Base-by-base conservation (phyloP, 495 filamentous ascomycete genomes). In the Penicillium paxilli region DNA sequence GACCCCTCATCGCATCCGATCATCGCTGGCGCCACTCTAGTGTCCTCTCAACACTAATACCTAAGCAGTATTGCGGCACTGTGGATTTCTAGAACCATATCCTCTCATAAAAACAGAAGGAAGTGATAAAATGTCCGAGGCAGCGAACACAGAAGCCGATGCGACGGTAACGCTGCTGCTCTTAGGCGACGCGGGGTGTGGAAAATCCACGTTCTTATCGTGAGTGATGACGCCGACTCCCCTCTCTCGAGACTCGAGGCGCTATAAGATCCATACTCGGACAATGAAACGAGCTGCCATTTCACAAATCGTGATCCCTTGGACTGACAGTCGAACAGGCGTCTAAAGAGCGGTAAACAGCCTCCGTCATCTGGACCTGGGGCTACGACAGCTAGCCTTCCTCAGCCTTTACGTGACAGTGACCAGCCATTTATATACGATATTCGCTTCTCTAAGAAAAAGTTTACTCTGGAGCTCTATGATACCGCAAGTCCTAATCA, bases 201-300 rank as follows among this genome's bases (percentile, higher is more conserved):
- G 92, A 24, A 96, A 96, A 69, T 87, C 89, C 10, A 92, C 87
- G 12, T 94, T 96, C 64, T 68, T 96, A 64, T 92, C 90, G 91
- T 95, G 71, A 70, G 89, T 85, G 4, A 20, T 42, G 1, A 19
- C 14, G 47, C 44, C 21, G n/a, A 23, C 2, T n/a, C n/a, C n/a
- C n/a, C n/a, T n/a, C n/a, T n/a, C n/a, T n/a, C n/a, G n/a, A n/a
- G n/a, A n/a, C n/a, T n/a, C n/a, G n/a, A n/a, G n/a, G n/a, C n/a
- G n/a, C n/a, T 28, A 28, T 28, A 28, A 28, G 5, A 28, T 28
- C n/a, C n/a, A n/a, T n/a, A n/a, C n/a, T n/a, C n/a, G n/a, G n/a
- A n/a, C n/a, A n/a, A n/a, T n/a, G n/a, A n/a, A n/a, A n/a, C n/a
- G n/a, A n/a, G n/a, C n/a, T n/a, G n/a, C n/a, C n/a, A n/a, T n/a